Percentiles rank a stretch among this genome's conserved stretches.
Evolutionary conservation across 2,329 filamentous ascomycete genomes (phyloP).

Genomic region (Cladosporium austrohemisphaericum): DNA sequence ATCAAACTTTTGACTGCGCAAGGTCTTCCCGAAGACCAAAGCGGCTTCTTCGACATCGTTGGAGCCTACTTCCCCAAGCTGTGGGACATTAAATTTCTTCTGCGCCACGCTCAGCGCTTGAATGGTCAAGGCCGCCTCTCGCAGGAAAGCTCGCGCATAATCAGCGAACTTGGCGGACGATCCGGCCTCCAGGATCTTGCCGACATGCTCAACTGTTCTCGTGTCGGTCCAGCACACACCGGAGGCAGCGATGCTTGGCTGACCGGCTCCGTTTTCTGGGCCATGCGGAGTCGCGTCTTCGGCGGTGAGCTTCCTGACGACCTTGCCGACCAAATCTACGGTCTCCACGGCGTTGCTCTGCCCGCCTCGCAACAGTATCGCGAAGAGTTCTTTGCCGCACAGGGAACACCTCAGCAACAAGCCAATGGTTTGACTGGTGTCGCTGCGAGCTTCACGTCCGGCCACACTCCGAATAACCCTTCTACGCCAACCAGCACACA

Average conservation of each 20-base stretch:
- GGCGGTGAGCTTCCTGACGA: conserved; percentile 72
- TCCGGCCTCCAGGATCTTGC: conserved; percentile 90
- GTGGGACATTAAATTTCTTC: conserved; percentile 95
- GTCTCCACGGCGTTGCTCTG: conserved; percentile 62
- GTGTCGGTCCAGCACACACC: conserved; percentile 82
- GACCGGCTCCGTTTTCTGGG: conserved; percentile 92
- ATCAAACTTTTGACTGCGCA: conserved; percentile 87
- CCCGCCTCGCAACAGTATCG: conserved; percentile 53
- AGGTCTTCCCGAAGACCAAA: conserved; percentile 81
- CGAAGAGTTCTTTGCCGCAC: conserved; percentile 43
- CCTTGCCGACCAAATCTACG: conserved; percentile 90
- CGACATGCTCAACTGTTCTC: conserved; percentile 85
- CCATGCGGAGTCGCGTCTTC: conserved; percentile 84
- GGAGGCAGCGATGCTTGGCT: conserved; percentile 91
- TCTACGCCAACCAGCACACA: conserved; percentile 65
- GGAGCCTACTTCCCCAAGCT: conserved; percentile 89
- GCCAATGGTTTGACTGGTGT: conserved; percentile 25
- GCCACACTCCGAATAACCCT: conserved; percentile 45
- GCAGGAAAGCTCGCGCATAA: conserved; percentile 64
- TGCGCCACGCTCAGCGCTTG: conserved; percentile 72
- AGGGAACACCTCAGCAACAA: conserved; percentile 34
- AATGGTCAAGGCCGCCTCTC: conserved; percentile 47
- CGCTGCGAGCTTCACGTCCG: conserved; percentile 34
- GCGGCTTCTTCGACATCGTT: conserved; percentile 82
- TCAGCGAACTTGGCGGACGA: conserved; percentile 83